Conservation (phyloP, 192 early-diverging fungal genomes). For the Gonapodya prolifera region DNA sequence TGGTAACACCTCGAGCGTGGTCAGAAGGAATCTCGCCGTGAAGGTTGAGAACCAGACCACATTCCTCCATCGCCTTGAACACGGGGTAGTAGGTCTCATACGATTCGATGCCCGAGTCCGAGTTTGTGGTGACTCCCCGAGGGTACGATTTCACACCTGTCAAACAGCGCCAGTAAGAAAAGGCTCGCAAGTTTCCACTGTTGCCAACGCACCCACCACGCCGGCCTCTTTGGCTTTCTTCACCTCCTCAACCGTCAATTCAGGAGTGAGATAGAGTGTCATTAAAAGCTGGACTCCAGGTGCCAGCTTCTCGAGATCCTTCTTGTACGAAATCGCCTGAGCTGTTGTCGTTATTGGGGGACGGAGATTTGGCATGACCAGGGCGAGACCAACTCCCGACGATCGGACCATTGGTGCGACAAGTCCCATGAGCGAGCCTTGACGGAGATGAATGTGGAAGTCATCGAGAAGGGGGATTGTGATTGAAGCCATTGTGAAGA, state of each 20-base stretch:
- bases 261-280: conserved; percentile 81
- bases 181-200: conserved; percentile 3
- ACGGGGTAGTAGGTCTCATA: conserved; percentile 82
- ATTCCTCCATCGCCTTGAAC: conserved; percentile 89
- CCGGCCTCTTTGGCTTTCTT: conserved; percentile 69
- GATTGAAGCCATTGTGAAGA: too few relatives aligned
- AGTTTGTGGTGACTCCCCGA: conserved; percentile 95
- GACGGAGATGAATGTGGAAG: conserved; percentile 89
- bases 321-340: conserved; percentile 75
- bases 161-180: background rate
- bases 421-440: conserved; percentile 78
- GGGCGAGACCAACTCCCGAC: conserved; percentile 73
- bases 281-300: conserved; percentile 83
- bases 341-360: conserved; percentile 81
- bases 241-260: conserved; percentile 83
- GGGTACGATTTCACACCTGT: conserved; percentile 85
- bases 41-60: conserved; percentile 85
- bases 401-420: conserved; percentile 69
- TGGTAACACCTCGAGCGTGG: conserved; percentile 66
- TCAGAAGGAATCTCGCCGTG: conserved; percentile 92
- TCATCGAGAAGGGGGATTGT: conserved; percentile 64
- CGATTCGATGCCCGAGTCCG: conserved; percentile 83
- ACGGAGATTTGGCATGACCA: conserved; percentile 93
- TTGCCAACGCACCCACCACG: conserved; percentile 42
- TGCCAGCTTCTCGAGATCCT: conserved; percentile 60